Evolutionary conservation across 495 filamentous ascomycete species (phyloP).

Genomic region (Cenococcum geophilum): DNA sequence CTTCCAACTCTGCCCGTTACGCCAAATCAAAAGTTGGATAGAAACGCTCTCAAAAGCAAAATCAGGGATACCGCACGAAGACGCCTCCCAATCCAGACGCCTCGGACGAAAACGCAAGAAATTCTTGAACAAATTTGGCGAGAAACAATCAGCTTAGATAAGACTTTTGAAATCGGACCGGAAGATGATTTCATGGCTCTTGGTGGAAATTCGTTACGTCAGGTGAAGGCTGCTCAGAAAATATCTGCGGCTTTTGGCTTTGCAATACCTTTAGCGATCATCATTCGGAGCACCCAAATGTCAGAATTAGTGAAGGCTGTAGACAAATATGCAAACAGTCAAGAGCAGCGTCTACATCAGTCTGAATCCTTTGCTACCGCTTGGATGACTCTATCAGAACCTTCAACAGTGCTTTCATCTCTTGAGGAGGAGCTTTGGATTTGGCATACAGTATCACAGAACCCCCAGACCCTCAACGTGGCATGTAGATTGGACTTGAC

Average conservation of each 20-base stretch:
- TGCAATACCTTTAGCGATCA: slow-evolving; percentile 5
- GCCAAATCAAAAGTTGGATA: slow-evolving; percentile 15
- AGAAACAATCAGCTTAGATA: not conserved
- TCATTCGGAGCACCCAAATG: slow-evolving; percentile 8
- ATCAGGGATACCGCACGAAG: not conserved
- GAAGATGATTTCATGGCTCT: slow-evolving; percentile 13
- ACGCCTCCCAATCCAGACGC: not conserved
- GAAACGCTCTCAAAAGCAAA: slow-evolving; percentile 1
- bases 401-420: not conserved
- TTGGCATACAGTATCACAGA: not conserved
- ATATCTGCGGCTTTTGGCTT: slow-evolving; percentile 3
- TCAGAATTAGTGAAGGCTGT: not conserved
- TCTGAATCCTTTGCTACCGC: not conserved
- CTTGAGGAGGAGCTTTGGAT: not conserved
- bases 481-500: not conserved
- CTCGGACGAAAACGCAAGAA: not conserved
- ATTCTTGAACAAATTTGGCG: not conserved
- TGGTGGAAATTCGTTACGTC: slow-evolving; percentile 15
- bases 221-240: slow-evolving; percentile 9
- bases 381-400: not conserved
- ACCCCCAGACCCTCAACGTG: slow-evolving; percentile 1
- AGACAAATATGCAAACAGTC: not conserved
- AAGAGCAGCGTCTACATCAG: not conserved
- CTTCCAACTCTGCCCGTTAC: slow-evolving; percentile 10
- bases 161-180: not conserved